These are phyloP conservation scores for Rhinocladiella mackenziei DNA, from an alignment of 2,329 filamentous ascomycete species.

Conservation along the genomic window DNA sequence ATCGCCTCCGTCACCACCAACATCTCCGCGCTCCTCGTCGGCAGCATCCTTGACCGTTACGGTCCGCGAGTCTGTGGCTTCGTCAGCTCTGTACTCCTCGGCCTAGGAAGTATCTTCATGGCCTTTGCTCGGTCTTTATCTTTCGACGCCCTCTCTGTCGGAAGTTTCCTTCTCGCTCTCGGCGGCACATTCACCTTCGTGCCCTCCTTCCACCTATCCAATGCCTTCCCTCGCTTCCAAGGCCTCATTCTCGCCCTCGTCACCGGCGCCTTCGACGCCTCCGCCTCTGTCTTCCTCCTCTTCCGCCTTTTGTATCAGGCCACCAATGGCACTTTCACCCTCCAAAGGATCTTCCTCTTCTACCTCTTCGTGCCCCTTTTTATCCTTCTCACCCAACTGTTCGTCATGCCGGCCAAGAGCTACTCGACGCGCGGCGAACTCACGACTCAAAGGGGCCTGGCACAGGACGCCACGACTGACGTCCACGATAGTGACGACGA, in stretches of 20 bases:
- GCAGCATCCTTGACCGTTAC: conserved; percentile 75
- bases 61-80: conserved; percentile 75
- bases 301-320: conserved; percentile 69
- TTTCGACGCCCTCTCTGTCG: conserved; percentile 70
- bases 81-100: conserved; percentile 63
- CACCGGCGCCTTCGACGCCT: conserved; percentile 78
- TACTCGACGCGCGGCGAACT: conserved; percentile 79
- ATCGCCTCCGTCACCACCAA: conserved; percentile 84
- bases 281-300: conserved; percentile 70
- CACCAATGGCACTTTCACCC: conserved; percentile 39
- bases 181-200: conserved; percentile 79
- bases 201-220: conserved; percentile 75
- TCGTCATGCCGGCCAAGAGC: conserved; percentile 64
- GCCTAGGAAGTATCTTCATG: conserved; percentile 66
- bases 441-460: conserved; percentile 61
- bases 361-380: conserved; percentile 68
- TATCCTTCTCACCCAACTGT: conserved; percentile 62
- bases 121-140: conserved; percentile 61
- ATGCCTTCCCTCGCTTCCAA: conserved; percentile 71
- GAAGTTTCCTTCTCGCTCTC: conserved; percentile 70
- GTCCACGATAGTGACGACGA: conserved; percentile 50
- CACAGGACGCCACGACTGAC: conserved; percentile 35
- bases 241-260: conserved; percentile 73
- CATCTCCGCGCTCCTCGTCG: conserved; percentile 76
- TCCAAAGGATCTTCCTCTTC: conserved; percentile 64